Base-by-base conservation (phyloP, 805 yeast genomes). In the Ogataea saltuana region DNA sequence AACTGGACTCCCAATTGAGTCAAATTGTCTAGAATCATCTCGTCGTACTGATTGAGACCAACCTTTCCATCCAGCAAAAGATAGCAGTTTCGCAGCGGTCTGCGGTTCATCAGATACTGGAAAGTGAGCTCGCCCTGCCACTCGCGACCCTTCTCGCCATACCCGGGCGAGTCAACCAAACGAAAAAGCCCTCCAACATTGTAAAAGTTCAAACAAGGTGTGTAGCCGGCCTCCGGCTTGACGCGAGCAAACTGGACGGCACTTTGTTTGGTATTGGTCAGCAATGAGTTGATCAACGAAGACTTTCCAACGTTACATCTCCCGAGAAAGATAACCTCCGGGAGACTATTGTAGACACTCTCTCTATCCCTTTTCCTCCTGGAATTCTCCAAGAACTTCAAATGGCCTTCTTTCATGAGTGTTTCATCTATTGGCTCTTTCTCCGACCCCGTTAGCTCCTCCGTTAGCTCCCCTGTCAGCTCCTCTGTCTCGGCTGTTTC, bases 271-370 rank as follows among this genome's bases (percentile, higher is more conserved):
- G 64, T 59, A 27, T 67, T 65, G 1, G 79, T 67, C 4, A 85
- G 64, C 7, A 88, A 43, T 10, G 75, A 76, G 55, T 86, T 85
- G 30, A 89, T 67, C 19, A 89, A 60, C 0, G 95, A 80, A 0
- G 95, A 86, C 58, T 89, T 89, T 0, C 97, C 97, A 6, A 83
- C 89, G 54, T 89, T 89, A 36, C 95, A 83, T 49, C 87, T 76
- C 0, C 97, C 97, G 33, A 89, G 53, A 35, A 89, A 72, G 3
- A 84, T 68, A 4, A 88, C 76, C 56, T 88, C 96, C 0, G 96
- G 96, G 10, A 85, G 65, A 12, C 65, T 68, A 51, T 58, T 56
- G 9, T 37, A 31, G 10, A 44, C n/a, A 20, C 12, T 39, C 41
- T 29, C 41, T 45, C 10, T 41, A 41, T 10, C 43, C 40, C 39